Percentiles rank a stretch among this genome's conserved stretches.
phyloP scores from a whole-genome alignment of 1,284 basidiomycete genomes.

The Cryptococcus sp. region DNA sequence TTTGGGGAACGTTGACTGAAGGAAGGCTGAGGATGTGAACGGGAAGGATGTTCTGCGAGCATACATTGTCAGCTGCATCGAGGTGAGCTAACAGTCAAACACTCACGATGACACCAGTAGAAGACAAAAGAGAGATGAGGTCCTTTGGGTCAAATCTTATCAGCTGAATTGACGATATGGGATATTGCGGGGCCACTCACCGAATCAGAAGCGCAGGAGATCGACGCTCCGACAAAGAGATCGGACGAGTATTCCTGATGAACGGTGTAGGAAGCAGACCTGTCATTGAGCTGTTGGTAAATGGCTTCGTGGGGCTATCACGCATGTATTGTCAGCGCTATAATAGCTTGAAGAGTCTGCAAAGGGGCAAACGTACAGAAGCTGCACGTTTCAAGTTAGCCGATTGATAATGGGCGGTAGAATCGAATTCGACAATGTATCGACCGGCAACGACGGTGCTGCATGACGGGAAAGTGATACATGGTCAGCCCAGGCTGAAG shows the following conservation, averaged over 20 bases:
- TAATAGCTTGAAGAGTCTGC: too few relatives aligned
- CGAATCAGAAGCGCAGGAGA: conserved; percentile 45
- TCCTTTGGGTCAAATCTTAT: conserved; percentile 19
- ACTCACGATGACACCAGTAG: conserved; percentile 35
- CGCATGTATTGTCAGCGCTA: too few relatives aligned
- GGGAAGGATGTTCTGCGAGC: conserved; percentile 32
- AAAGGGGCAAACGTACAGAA: neutral
- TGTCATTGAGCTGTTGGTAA: conserved; percentile 51
- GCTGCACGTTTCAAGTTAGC: conserved; percentile 25
- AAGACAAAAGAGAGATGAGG: conserved; percentile 25
- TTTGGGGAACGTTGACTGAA: conserved; percentile 6
- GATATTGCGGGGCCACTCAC: conserved; percentile 25
- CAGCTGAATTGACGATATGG: neutral
- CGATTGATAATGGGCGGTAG: conserved; percentile 27
- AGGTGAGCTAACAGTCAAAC: neutral
- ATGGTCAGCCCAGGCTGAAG: neutral
- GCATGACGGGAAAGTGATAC: neutral
- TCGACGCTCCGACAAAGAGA: conserved; percentile 57
- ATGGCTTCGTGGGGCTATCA: conserved; percentile 51
- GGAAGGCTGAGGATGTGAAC: conserved; percentile 35
- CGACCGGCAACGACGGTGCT: conserved; percentile 33
- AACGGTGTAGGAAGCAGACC: conserved; percentile 52
- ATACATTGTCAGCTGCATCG: neutral
- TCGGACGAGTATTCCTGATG: conserved; percentile 56
- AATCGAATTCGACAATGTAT: conserved; percentile 50